A percentile compares a stretch with the other conserved stretches of the same genome.
phyloP scores from a whole-genome alignment of 2,329 filamentous ascomycete species.

The Phialocephala subalpina region DNA sequence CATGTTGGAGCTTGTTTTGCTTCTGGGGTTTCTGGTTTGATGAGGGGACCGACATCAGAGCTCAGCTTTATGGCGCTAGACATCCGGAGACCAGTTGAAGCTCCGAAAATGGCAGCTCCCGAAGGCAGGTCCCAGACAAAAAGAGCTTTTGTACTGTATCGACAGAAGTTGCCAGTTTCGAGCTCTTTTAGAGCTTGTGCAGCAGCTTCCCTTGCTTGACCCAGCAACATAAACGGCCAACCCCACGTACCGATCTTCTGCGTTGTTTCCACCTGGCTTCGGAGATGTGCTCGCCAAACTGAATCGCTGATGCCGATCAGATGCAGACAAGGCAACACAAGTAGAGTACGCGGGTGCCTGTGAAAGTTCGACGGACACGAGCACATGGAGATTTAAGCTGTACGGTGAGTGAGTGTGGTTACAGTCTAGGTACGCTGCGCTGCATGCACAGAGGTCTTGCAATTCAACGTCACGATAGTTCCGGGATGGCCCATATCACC shows the following conservation, averaged over 20 bases:
- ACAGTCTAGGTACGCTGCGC: neutral
- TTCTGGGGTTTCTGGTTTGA: slow-evolving; percentile 20
- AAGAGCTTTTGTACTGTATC: neutral
- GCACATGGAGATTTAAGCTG: neutral
- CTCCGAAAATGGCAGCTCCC: slow-evolving; percentile 11
- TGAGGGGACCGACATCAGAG: slow-evolving; percentile 16
- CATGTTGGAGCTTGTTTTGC: slow-evolving; percentile 25
- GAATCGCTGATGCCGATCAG: slow-evolving; percentile 11
- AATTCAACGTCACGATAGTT: neutral
- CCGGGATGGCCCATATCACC: neutral
- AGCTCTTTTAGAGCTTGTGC: neutral
- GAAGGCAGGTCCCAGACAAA: neutral
- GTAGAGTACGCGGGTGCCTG: neutral
- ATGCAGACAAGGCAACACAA: slow-evolving; percentile 4
- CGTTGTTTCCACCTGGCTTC: neutral
- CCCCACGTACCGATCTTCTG: slow-evolving; percentile 1
- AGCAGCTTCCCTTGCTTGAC: neutral
- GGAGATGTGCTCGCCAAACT: slow-evolving; percentile 14
- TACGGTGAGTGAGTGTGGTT: neutral
- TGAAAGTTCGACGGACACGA: neutral
- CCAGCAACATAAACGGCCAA: neutral
- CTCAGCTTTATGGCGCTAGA: slow-evolving; percentile 12
- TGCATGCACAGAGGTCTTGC: neutral
- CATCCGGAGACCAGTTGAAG: neutral
- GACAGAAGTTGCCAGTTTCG: neutral